Percentiles rank a stretch among this genome's conserved stretches.
These are phyloP conservation scores for Cyclostephanos invisitatus DNA, from an alignment of 108 stramenopile species.

Conservation along the genomic window DNA sequence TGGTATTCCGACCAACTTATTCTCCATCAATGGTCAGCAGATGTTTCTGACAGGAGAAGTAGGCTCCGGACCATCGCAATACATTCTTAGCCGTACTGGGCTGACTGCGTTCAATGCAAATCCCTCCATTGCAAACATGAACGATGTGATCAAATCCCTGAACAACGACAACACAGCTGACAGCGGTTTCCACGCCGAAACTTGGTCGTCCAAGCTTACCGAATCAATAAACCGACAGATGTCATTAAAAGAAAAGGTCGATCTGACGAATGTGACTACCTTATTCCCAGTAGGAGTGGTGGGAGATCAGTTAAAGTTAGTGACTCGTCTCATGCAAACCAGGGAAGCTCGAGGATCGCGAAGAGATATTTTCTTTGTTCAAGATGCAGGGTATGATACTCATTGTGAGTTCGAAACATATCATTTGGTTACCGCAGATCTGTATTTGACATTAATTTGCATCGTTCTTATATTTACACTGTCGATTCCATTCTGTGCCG, in stretches of 20 bases:
- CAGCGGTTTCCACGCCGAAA: slow-evolving; percentile 55
- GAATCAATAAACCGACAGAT: slow-evolving; percentile 26
- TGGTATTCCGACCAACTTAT: slow-evolving; percentile 30
- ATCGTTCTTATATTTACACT: background rate
- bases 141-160: slow-evolving; percentile 37
- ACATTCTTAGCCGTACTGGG: slow-evolving; percentile 27
- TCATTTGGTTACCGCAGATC: background rate
- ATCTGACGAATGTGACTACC: slow-evolving; percentile 27
- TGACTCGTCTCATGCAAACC: slow-evolving; percentile 49
- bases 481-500: background rate
- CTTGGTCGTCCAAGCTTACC: slow-evolving; percentile 39
- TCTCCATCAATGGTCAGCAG: slow-evolving; percentile 45
- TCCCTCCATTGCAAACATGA: slow-evolving; percentile 44
- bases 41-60: slow-evolving; percentile 25
- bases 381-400: slow-evolving; percentile 57
- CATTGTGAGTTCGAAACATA: slow-evolving; percentile 36
- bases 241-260: slow-evolving; percentile 29
- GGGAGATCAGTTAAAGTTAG: slow-evolving; percentile 29
- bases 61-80: slow-evolving; percentile 24
- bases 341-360: slow-evolving; percentile 23
- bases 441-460: slow-evolving; percentile 28
- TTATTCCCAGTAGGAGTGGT: slow-evolving; percentile 32
- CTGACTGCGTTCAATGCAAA: slow-evolving; percentile 33
- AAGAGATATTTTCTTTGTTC: slow-evolving; percentile 56
- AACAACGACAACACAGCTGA: slow-evolving; percentile 49